Percentiles rank a stretch among this genome's conserved stretches.
Conservation (phyloP, 2,329 filamentous ascomycete species). For the Penicillium sp. region DNA sequence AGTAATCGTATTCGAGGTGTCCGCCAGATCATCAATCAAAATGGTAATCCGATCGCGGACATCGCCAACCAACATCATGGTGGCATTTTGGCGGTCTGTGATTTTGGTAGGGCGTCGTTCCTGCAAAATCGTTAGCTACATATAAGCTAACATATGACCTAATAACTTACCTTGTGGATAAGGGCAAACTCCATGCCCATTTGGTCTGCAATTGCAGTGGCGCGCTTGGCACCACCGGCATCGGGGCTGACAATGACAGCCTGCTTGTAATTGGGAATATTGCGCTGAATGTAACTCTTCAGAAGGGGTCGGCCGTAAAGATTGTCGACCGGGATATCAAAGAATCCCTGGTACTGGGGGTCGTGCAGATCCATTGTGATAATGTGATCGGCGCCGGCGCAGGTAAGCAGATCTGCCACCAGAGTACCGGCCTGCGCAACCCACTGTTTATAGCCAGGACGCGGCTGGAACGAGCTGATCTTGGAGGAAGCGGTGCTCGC, state of each 20-base stretch:
- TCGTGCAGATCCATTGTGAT: conserved; percentile 98
- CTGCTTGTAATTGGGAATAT: conserved; percentile 79
- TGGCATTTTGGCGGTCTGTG: conserved; percentile 73
- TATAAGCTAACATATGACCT: background rate
- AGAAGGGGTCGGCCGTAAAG: conserved; percentile 67
- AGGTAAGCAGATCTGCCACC: conserved; percentile 89
- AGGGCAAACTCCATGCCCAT: conserved; percentile 93
- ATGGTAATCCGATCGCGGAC: conserved; percentile 80
- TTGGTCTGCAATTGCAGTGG: conserved; percentile 90
- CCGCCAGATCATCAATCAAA: conserved; percentile 88
- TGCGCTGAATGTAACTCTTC: conserved; percentile 69
- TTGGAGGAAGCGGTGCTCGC: conserved; percentile 56
- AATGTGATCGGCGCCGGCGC: conserved; percentile 91
- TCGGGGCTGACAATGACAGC: conserved; percentile 95
- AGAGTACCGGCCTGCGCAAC: conserved; percentile 95
- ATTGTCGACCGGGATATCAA: conserved; percentile 98
- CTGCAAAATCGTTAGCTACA: conserved; percentile 47
- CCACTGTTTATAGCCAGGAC: conserved; percentile 97
- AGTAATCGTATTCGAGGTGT: conserved; percentile 96
- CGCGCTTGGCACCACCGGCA: conserved; percentile 92
- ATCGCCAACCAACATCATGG: conserved; percentile 93
- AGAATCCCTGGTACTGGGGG: conserved; percentile 97
- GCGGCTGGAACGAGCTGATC: conserved; percentile 68
- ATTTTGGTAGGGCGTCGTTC: conserved; percentile 87
- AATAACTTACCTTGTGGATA: conserved; percentile 80